Evolutionary conservation across 352 stramenopile species (phyloP).

Genomic region (Phytopythium aichiense): DNA sequence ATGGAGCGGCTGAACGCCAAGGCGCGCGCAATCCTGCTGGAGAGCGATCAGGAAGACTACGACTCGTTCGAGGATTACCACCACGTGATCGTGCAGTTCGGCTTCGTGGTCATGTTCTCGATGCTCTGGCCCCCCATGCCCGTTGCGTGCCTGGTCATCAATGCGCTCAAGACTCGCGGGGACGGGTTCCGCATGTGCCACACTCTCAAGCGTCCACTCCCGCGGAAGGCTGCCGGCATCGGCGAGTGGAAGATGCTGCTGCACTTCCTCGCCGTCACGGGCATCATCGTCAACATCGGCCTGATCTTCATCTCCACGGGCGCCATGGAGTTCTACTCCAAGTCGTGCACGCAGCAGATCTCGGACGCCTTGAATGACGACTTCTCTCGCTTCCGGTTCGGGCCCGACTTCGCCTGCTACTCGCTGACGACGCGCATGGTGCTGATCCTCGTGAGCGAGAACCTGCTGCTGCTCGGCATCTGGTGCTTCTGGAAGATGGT

Average conservation of each 20-base stretch:
- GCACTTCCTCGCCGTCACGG: slow-evolving; percentile 56
- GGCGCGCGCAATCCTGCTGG: slow-evolving; percentile 66
- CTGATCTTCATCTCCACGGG: slow-evolving; percentile 79
- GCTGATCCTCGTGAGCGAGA: slow-evolving; percentile 76
- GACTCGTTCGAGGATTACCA: slow-evolving; percentile 83
- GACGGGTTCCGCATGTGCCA: slow-evolving; percentile 72
- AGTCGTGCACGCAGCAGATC: slow-evolving; percentile 46
- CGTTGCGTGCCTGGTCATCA: slow-evolving; percentile 68
- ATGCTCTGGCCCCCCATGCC: slow-evolving; percentile 84
- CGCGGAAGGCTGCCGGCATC: slow-evolving; percentile 65
- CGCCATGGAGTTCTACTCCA: slow-evolving; percentile 69
- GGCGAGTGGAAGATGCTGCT: slow-evolving; percentile 74
- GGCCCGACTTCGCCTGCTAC: slow-evolving; percentile 72
- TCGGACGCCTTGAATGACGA: slow-evolving; percentile 47
- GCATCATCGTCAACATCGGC: slow-evolving; percentile 72
- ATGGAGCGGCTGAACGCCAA: slow-evolving; percentile 68
- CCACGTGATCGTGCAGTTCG: slow-evolving; percentile 76
- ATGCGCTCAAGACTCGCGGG: slow-evolving; percentile 74
- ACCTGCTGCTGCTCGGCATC: slow-evolving; percentile 49
- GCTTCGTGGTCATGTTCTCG: slow-evolving; percentile 86
- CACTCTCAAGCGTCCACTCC: slow-evolving; percentile 70
- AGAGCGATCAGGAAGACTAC: slow-evolving; percentile 74
- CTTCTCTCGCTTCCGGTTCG: slow-evolving; percentile 64
- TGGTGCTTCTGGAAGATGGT: slow-evolving; percentile 71
- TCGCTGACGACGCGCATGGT: slow-evolving; percentile 72